phyloP scores from a whole-genome alignment of 2,329 filamentous ascomycete genomes.

The Tolypocladium ovalisporum region DNA sequence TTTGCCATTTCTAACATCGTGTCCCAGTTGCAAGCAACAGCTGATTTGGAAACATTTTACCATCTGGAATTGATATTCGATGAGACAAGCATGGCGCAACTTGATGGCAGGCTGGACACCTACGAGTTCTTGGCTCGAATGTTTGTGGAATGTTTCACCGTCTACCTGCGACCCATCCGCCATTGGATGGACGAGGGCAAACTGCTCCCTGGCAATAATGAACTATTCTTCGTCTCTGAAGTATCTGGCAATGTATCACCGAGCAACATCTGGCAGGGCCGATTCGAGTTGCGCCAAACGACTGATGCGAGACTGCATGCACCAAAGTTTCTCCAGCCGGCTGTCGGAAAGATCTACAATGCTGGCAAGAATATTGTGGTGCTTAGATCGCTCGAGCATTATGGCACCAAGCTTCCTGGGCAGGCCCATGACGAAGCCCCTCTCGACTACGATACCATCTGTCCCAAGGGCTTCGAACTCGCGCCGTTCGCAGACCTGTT shows the following conservation, averaged over 20 bases:
- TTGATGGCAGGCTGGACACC: constrained; percentile 49
- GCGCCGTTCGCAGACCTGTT: constrained; percentile 69
- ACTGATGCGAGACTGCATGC: constrained; percentile 51
- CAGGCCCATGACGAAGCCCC: constrained; percentile 25
- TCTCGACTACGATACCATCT: constrained; percentile 48
- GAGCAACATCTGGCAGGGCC: constrained; percentile 63
- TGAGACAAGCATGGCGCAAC: constrained; percentile 56
- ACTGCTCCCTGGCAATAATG: constrained; percentile 54
- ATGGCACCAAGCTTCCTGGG: constrained; percentile 22
- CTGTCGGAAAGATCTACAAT: constrained; percentile 65
- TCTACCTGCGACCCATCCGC: constrained; percentile 71
- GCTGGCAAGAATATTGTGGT: constrained; percentile 84
- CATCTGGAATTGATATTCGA: constrained; percentile 72
- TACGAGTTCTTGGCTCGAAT: constrained; percentile 56
- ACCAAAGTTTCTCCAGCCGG: constrained; percentile 63
- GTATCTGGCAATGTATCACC: constrained; percentile 44
- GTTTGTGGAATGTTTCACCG: constrained; percentile 72
- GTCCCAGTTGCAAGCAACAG: constrained; percentile 38
- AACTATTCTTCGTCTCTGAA: constrained; percentile 65
- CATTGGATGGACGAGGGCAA: constrained; percentile 78
- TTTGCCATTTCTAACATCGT: constrained; percentile 51
- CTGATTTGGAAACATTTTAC: constrained; percentile 48
- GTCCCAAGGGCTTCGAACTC: constrained; percentile 33
- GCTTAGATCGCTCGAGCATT: constrained; percentile 57
- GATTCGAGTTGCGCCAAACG: constrained; percentile 56